Evolutionary conservation across 305 asterid genomes (phyloP), one percentile per base, ranked within the genome.

Genomic region (Ilex paraguariensis): DNA sequence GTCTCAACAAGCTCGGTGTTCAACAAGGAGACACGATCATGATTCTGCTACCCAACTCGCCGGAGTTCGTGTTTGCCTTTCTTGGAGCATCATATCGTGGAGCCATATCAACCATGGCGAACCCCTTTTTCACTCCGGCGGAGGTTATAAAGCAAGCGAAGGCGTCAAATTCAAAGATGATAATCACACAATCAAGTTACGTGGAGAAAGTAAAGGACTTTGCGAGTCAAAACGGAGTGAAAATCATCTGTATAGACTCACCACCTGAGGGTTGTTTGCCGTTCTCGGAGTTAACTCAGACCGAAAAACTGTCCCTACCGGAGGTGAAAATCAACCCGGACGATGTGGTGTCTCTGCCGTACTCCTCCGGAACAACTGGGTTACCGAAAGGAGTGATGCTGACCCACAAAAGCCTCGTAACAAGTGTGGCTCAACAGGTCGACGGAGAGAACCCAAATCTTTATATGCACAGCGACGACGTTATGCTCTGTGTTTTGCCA

Each of bases 321-420:
- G 82, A 67, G 16, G 95, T 79, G 54, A 69, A 78, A 31, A 79
- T 88, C 63, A 52, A 50, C 31, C 71, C 94, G 2, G 91, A 86
- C 3, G 98, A 88, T 44, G 90, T 77, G 66, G 96, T 91, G 65
- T 90, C 96, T 5, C 79, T 91, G 64, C 98, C 98, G 57, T 91
- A 86, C 73, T 88, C 96, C 30, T 91, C 98, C 49, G 98, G 98
- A 3, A 91, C 98, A 33, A 91, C 98, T 3, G 98, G 98, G 51
- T 68, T 91, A 32, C 96, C 98, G 2, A 90, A 90, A 70, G 97
- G 97, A 6, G 97, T 90, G 70, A 90, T 90, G 96, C 77, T 90
- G 30, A 91, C 96, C 46, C 98, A 91, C 66, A 84, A 79, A 49
- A 90, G 95, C 1, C 75, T 84, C 0, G 95, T 88, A 0, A 91